Percentiles rank a stretch among this genome's conserved stretches.
phyloP scores from a whole-genome alignment of 1,139 yeast genomes.

The Barnettozyma hawaiiensis region DNA sequence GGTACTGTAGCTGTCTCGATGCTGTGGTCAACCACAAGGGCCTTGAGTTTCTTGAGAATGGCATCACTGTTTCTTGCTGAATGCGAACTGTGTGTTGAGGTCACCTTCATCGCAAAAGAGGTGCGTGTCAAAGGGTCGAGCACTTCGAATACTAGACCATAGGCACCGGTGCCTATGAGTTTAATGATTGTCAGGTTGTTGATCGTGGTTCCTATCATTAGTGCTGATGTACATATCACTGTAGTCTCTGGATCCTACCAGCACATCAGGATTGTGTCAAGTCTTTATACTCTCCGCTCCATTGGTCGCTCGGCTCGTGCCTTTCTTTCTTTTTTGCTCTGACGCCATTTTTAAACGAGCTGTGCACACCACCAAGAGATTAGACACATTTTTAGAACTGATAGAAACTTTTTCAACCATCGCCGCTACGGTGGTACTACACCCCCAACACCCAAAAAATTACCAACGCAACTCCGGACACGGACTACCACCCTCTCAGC shows the following conservation, averaged over 20 bases:
- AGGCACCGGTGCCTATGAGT: constrained; percentile 85
- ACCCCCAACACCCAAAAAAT: no score
- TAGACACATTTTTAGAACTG: no score
- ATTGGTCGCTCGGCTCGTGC: not conserved
- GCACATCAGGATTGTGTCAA: not conserved
- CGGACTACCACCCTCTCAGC: no score
- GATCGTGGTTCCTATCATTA: constrained; percentile 28
- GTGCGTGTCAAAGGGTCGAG: constrained; percentile 45
- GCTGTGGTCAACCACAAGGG: constrained; percentile 13
- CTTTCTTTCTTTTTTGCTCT: not conserved
- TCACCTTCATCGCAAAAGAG: constrained; percentile 67
- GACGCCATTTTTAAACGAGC: constrained; percentile 1
- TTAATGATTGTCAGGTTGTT: constrained; percentile 42
- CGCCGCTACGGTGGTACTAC: no score
- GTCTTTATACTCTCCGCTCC: not conserved
- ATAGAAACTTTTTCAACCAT: no score
- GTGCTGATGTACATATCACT: not conserved
- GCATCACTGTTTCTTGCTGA: constrained; percentile 22
- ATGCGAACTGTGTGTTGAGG: constrained; percentile 42
- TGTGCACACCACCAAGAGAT: no score
- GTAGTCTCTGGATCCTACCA: no score
- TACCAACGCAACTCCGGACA: no score
- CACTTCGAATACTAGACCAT: constrained; percentile 77
- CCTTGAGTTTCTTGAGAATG: constrained; percentile 14
- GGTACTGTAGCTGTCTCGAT: constrained; percentile 37